A percentile compares a stretch with the other conserved stretches of the same genome.
These are phyloP conservation scores for Acanthamoeba castellanii DNA, from an alignment of 208 protist genomes.

Conservation along the genomic window DNA sequence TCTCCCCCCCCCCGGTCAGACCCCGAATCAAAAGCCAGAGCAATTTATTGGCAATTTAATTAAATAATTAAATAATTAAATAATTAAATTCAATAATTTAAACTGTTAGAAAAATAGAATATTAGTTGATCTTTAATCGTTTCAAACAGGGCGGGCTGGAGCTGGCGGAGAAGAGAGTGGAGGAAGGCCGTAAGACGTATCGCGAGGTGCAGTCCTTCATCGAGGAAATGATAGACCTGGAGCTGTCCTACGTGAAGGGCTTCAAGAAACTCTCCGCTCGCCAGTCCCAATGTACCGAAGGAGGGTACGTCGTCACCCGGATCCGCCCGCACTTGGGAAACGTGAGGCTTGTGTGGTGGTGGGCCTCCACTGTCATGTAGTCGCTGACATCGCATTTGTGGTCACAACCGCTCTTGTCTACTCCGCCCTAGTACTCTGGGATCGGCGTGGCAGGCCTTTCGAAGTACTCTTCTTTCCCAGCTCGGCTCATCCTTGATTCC, in stretches of 20 bases:
- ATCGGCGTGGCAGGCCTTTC: slow-evolving; percentile 7
- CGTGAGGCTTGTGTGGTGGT: neutral
- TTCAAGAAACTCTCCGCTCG: slow-evolving; percentile 42
- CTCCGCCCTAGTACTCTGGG: neutral
- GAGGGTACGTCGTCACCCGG: neutral
- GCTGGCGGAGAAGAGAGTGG: slow-evolving; percentile 7
- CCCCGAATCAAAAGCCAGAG: neutral
- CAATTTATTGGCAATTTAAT: neutral
- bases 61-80: neutral
- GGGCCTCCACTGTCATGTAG: neutral
- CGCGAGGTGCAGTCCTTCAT: slow-evolving; percentile 32
- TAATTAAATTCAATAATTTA: no score
- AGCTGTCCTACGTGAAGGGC: slow-evolving; percentile 23
- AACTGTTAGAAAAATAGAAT: no score
- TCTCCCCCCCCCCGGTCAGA: neutral
- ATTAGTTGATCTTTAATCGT: neutral
- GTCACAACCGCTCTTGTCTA: neutral
- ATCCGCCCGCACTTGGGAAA: neutral
- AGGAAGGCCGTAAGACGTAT: slow-evolving; percentile 5
- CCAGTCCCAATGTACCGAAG: slow-evolving; percentile 30
- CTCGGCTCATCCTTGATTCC: neutral
- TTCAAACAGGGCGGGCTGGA: slow-evolving; percentile 8
- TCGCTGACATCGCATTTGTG: no score
- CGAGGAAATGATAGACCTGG: slow-evolving; percentile 34
- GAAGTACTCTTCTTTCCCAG: neutral